Evolutionary conservation across 176 grass and related monocot genomes (phyloP).

Genomic region (Elaeis guineensis): DNA sequence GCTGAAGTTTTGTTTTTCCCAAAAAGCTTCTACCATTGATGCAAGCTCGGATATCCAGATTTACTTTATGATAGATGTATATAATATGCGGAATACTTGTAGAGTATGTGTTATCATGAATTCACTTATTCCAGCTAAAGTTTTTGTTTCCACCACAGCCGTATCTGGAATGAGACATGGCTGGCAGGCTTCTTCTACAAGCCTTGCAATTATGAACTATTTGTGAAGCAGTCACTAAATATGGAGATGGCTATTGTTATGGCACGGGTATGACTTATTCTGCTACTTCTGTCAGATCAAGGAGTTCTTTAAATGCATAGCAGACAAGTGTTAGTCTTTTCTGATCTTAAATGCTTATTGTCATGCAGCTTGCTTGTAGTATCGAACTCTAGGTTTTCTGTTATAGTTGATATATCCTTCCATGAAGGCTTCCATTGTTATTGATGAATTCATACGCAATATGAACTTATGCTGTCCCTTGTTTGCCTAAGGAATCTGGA

Average conservation of each 20-base stretch:
- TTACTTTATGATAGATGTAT: neutral
- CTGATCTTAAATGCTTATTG: too few species aligned
- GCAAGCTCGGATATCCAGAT: neutral
- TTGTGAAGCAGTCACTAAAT: constrained; percentile 98
- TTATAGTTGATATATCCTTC: too few species aligned
- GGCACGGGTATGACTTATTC: constrained; percentile 45
- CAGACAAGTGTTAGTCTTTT: too few species aligned
- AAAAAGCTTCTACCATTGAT: too few species aligned
- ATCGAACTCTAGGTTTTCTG: too few species aligned
- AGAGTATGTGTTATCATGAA: neutral
- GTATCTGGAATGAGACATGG: constrained; percentile 94
- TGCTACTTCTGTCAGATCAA: neutral
- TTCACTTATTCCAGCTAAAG: neutral
- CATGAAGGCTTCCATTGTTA: too few species aligned
- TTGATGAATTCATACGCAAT: too few species aligned
- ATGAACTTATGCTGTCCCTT: neutral
- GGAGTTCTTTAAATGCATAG: neutral
- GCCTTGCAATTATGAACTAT: constrained; percentile 95
- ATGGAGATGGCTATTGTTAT: constrained; percentile 99
- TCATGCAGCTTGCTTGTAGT: too few species aligned
- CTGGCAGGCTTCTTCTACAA: constrained; percentile 90
- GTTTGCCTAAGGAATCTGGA: constrained; percentile 45
- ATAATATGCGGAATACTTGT: too few species aligned
- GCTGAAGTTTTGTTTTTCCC: too few species aligned
- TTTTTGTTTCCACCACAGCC: constrained; percentile 25